Conservation (phyloP, 768 basidiomycete species). For the Goffeauzyma gilvescens region DNA sequence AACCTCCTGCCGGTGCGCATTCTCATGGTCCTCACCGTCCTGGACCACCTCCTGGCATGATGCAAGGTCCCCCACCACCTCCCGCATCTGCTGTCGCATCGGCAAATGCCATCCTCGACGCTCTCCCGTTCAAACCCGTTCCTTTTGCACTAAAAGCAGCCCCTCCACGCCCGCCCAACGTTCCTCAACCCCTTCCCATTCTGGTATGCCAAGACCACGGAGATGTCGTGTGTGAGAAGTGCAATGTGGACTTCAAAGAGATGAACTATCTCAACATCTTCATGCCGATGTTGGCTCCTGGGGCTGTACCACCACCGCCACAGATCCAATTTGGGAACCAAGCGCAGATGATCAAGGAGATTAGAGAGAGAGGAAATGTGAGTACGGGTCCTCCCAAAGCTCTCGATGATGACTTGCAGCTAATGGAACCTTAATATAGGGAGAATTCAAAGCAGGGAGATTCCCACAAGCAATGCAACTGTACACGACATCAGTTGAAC, state of each 20-base stretch:
- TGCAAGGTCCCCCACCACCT: slow-evolving; percentile 2
- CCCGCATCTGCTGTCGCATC: slow-evolving; percentile 7
- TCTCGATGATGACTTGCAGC: slow-evolving; percentile 5
- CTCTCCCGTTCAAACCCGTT: slow-evolving; percentile 18
- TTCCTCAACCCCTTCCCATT: slow-evolving; percentile 21
- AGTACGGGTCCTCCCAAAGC: slow-evolving; percentile 24
- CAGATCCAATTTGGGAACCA: slow-evolving; percentile 52
- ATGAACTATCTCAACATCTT: slow-evolving; percentile 60
- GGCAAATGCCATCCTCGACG: slow-evolving; percentile 11
- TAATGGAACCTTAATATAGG: slow-evolving; percentile 34
- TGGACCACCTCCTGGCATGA: slow-evolving; percentile 5
- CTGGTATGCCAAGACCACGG: slow-evolving; percentile 51
- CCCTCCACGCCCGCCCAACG: slow-evolving; percentile 12
- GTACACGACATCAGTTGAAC: slow-evolving; percentile 57
- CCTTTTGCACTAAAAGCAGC: slow-evolving; percentile 15
- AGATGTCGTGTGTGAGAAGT: slow-evolving; percentile 53
- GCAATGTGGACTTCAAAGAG: slow-evolving; percentile 50
- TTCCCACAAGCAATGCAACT: slow-evolving; percentile 52
- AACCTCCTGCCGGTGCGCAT: too few species aligned
- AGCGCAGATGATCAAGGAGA: slow-evolving; percentile 50
- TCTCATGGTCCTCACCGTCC: too few species aligned
- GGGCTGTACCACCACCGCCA: slow-evolving; percentile 58
- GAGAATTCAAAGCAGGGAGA: slow-evolving; percentile 56
- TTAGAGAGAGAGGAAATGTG: slow-evolving; percentile 92
- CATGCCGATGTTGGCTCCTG: slow-evolving; percentile 36